Base-by-base conservation (phyloP, 257 asterid genomes). In the Plantago ovata region DNA sequence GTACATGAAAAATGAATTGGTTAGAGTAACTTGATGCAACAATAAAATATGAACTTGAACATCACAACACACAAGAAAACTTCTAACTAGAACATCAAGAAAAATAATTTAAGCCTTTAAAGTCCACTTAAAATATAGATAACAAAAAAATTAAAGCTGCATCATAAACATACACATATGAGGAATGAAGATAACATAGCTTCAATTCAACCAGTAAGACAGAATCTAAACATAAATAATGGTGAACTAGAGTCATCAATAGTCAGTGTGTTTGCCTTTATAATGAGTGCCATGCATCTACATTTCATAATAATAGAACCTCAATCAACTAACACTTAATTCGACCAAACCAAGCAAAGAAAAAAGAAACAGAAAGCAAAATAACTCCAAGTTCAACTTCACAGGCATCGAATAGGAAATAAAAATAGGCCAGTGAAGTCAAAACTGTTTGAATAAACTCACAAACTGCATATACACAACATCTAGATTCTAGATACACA, bases 1-100 rank as follows among this genome's bases (percentile, higher is more conserved):
- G 23, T 19, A 65, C 40, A 73, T 44, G 36, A 67, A 69, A 60
- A 8, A 54, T 48, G 12, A 52, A n/a, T n/a, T n/a, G 20, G 61
- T 28, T 28, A 60, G 40, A 63, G 33, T 38, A 54, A 61, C 44
- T 36, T 23, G 22, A 52, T 38, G 68, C 16, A 36, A 63, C 55
- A 63, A 56, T 21, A 46, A 32, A 21, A 22, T 20, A 14, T 10
- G 18, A 50, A 40, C 45, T 15, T 42, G 39, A 15, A 21, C 39
- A 66, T 28, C 51, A 41, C 19, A 22, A 42, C 58, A 44, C 16
- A 53, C 22, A 36, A 24, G 42, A 32, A 10, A 45, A 4, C 20
- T 49, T 9, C 41, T 41, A 44, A 10, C 16, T 32, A 23, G 54
- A 36, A 32, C 62, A 58, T 12, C 32, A 10, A 15, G 7, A 9